Conservation (phyloP, 352 stramenopile genomes). For the Phytopythium sindhum region DNA sequence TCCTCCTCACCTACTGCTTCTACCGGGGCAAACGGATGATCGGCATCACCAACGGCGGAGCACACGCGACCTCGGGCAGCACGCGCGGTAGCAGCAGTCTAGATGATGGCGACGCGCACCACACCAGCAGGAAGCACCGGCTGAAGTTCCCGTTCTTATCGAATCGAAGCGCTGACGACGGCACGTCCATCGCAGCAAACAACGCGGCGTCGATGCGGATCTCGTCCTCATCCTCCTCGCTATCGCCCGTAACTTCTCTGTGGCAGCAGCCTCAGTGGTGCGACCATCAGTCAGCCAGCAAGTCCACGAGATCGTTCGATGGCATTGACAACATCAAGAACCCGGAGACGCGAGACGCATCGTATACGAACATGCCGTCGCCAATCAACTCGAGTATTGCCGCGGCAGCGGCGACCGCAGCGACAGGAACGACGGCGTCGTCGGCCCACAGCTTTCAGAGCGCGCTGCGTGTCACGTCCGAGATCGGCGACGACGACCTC, state of each 20-base stretch:
- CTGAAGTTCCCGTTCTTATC: neutral
- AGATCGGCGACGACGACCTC: constrained; percentile 4
- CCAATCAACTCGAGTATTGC: neutral
- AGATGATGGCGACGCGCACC: neutral
- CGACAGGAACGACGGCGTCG: neutral
- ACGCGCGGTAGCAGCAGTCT: constrained; percentile 5
- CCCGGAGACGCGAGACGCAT: neutral
- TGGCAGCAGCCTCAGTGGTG: constrained; percentile 1
- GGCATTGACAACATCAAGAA: neutral
- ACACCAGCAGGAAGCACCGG: neutral
- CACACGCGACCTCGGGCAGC: neutral
- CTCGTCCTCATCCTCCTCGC: neutral
- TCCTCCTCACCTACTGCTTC: constrained; percentile 10
- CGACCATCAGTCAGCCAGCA: neutral
- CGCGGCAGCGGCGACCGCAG: neutral
- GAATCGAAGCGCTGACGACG: neutral
- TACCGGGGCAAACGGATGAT: constrained; percentile 5
- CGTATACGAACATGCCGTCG: constrained; percentile 3
- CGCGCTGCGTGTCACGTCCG: constrained; percentile 5
- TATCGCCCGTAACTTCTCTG: constrained; percentile 2
- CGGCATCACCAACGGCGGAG: neutral
- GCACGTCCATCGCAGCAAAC: neutral
- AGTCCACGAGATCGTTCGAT: neutral
- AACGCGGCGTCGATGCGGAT: neutral
- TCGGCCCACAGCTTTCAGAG: constrained; percentile 4